A percentile compares a stretch with the other conserved stretches of the same genome.
phyloP scores from a whole-genome alignment of 352 stramenopile species.

The Phytophthora ramorum region DNA sequence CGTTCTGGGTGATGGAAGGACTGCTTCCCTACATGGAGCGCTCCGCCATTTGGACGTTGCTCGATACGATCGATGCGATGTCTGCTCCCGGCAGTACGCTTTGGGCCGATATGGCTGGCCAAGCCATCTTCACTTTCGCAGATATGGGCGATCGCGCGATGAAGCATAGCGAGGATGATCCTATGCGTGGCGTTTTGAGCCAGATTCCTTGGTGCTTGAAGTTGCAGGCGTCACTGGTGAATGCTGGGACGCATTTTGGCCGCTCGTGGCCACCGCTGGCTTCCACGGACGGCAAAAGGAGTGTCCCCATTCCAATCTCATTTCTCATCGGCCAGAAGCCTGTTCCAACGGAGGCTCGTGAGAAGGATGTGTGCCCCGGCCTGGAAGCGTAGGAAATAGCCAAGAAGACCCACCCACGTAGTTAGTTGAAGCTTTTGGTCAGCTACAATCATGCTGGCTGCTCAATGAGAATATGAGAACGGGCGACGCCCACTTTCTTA shows the following conservation, averaged over 20 bases:
- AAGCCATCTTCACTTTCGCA: constrained; percentile 10
- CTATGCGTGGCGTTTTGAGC: constrained; percentile 39
- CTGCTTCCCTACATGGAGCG: constrained; percentile 46
- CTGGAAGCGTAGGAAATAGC: constrained; percentile 1
- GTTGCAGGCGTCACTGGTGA: constrained; percentile 25
- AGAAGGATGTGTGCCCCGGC: constrained; percentile 22
- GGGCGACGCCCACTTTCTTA: neutral
- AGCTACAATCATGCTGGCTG: neutral
- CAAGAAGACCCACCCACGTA: too few relatives aligned
- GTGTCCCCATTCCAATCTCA: constrained; percentile 5
- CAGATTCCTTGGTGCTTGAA: constrained; percentile 39
- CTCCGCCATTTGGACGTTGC: constrained; percentile 34
- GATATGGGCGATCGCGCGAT: constrained; percentile 13
- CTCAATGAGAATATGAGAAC: constrained; percentile 18
- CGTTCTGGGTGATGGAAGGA: constrained; percentile 62
- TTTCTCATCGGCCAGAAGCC: constrained; percentile 23
- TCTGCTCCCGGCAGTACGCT: constrained; percentile 48
- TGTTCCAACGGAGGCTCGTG: neutral
- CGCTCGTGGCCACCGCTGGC: constrained; percentile 40
- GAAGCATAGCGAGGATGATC: constrained; percentile 52
- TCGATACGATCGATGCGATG: constrained; percentile 49
- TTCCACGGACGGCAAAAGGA: neutral
- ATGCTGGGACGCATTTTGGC: constrained; percentile 35
- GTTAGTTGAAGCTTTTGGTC: neutral
- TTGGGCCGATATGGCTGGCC: constrained; percentile 45